Evolutionary conservation across 257 asterid species (phyloP).

Genomic region (Solanum chiquidenum): DNA sequence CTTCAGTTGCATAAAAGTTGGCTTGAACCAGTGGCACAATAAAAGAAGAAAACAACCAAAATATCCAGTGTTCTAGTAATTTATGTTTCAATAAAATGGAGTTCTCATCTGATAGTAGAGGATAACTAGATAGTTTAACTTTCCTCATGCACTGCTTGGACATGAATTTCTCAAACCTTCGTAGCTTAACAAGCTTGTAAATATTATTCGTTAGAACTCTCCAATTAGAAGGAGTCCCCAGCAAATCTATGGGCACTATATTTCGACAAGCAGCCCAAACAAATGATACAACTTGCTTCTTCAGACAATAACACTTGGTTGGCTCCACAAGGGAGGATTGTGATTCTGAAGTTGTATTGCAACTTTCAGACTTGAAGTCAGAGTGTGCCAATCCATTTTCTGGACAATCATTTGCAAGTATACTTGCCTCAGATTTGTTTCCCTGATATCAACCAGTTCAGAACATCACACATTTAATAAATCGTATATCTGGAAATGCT

Average conservation of each 20-base stretch:
- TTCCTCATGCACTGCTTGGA: slow-evolving; percentile 58
- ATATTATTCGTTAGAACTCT: slow-evolving; percentile 58
- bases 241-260: slow-evolving; percentile 54
- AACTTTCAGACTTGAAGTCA: slow-evolving; percentile 11
- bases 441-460: slow-evolving; percentile 25
- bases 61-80: slow-evolving; percentile 57
- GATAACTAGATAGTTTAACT: slow-evolving; percentile 47
- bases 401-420: background rate
- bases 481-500: background rate
- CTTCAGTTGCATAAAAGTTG: slow-evolving; percentile 77
- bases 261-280: slow-evolving; percentile 85
- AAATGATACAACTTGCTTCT: slow-evolving; percentile 69
- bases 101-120: slow-evolving; percentile 28
- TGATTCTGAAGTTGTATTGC: slow-evolving; percentile 13
- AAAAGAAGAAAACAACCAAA: slow-evolving; percentile 56
- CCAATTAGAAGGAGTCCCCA: slow-evolving; percentile 70
- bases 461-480: background rate
- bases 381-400: slow-evolving; percentile 1
- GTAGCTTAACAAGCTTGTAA: slow-evolving; percentile 53
- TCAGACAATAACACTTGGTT: slow-evolving; percentile 36
- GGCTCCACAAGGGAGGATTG: slow-evolving; percentile 22
- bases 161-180: slow-evolving; percentile 77
- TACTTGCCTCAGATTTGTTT: slow-evolving; percentile 9
- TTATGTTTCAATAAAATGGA: slow-evolving; percentile 24
- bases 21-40: slow-evolving; percentile 66